Conservation (phyloP, 805 yeast genomes). For the Isabelozyma pseudorhagii region DNA sequence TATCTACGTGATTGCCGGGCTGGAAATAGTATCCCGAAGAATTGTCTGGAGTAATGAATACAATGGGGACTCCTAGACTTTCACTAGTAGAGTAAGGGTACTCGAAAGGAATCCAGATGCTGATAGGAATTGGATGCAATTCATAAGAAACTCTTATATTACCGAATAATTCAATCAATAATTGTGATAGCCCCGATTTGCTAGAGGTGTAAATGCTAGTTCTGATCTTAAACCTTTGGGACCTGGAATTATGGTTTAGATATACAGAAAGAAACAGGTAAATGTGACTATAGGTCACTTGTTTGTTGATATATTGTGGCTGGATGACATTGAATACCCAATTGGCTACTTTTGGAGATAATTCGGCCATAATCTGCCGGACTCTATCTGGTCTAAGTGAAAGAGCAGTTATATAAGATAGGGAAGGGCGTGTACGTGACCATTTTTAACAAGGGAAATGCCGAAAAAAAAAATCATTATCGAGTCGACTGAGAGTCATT, state of each 20-base stretch:
- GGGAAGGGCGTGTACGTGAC: background rate
- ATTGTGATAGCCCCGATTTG: conserved; percentile 54
- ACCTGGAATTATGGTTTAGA: conserved; percentile 19
- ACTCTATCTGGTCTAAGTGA: background rate
- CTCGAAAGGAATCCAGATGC: conserved; percentile 71
- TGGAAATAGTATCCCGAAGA: conserved; percentile 37
- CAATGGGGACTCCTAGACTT: conserved; percentile 52
- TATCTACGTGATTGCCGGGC: conserved; percentile 66
- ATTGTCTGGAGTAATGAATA: conserved; percentile 57
- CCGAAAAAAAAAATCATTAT: background rate
- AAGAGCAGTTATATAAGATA: no score
- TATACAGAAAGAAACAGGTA: conserved; percentile 50
- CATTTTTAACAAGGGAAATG: background rate
- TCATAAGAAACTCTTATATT: conserved; percentile 33
- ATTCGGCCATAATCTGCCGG: conserved; percentile 13
- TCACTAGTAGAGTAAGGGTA: conserved; percentile 48
- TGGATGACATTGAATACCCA: conserved; percentile 42
- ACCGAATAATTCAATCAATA: conserved; percentile 67
- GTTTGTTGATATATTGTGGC: conserved; percentile 58
- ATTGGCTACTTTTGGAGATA: conserved; percentile 30
- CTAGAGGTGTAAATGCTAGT: conserved; percentile 54
- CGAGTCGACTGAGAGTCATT: background rate
- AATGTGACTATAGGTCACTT: conserved; percentile 60
- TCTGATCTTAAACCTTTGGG: conserved; percentile 54
- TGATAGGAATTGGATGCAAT: conserved; percentile 43